These are phyloP conservation scores for Hypoxylon sp. DNA, from an alignment of 2,329 filamentous ascomycete genomes.

Conservation along the genomic window DNA sequence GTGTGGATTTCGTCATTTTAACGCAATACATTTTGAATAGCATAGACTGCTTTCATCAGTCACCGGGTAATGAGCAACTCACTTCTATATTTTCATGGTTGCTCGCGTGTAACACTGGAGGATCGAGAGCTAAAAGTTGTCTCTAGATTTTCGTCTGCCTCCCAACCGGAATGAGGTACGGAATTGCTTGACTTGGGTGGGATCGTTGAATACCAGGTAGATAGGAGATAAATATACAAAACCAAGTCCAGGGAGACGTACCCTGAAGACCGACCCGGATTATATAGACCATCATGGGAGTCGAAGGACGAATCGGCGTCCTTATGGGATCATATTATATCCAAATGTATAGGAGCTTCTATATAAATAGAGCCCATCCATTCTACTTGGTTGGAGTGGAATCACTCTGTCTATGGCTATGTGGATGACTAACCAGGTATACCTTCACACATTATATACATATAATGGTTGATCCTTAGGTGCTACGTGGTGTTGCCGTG, in stretches of 20 bases:
- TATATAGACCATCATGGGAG: not conserved
- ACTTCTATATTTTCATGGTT: not conserved
- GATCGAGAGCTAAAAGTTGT: not conserved
- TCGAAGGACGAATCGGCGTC: not conserved
- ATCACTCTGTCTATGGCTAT: not conserved
- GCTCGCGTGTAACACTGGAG: no score
- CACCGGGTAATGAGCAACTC: not conserved
- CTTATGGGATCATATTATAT: not conserved
- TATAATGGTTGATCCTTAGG: not conserved
- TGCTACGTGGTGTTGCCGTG: not conserved
- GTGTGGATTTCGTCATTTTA: no score
- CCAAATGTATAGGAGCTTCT: not conserved
- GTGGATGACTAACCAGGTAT: not conserved
- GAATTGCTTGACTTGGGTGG: not conserved
- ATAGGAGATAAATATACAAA: not conserved
- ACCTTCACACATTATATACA: not conserved
- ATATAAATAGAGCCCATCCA: not conserved
- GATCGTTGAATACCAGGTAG: not conserved
- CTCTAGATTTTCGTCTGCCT: not conserved
- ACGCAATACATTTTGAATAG: not conserved
- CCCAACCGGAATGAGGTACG: not conserved
- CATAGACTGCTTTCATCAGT: not conserved
- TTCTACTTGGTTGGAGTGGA: not conserved
- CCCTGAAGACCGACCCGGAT: not conserved
- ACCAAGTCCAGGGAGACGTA: not conserved